phyloP scores from a whole-genome alignment of 257 asterid species.

The Linderniella brevidens region DNA sequence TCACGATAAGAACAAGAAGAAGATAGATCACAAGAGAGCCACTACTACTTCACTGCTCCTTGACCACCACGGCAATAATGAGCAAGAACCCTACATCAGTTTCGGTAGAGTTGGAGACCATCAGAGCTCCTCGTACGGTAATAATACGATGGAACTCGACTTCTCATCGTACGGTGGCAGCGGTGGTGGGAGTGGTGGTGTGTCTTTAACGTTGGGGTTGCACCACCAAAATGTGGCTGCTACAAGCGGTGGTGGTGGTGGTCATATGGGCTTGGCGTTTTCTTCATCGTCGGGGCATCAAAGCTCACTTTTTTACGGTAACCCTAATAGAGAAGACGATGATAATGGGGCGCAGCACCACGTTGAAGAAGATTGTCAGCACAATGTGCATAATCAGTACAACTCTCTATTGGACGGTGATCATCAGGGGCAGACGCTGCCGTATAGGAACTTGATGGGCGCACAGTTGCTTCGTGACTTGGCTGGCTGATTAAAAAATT shows the following conservation, averaged over 20 bases:
- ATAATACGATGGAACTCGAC: constrained; percentile 43
- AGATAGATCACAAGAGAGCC: constrained; percentile 13
- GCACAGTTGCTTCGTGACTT: constrained; percentile 86
- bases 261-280: constrained; percentile 38
- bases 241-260: constrained; percentile 19
- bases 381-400: constrained; percentile 25
- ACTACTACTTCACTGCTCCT: background rate
- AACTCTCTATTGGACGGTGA: constrained; percentile 60
- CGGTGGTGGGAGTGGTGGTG: constrained; percentile 22
- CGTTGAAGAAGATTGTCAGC: constrained; percentile 62
- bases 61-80: constrained; percentile 4
- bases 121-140: constrained; percentile 19
- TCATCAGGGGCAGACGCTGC: constrained; percentile 43
- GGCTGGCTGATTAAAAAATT: constrained; percentile 45
- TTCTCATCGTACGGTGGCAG: constrained; percentile 28
- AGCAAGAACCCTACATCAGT: constrained; percentile 12
- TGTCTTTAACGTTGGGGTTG: constrained; percentile 68
- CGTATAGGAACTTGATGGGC: constrained; percentile 76
- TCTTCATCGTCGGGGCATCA: constrained; percentile 26
- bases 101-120: constrained; percentile 14
- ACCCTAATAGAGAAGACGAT: constrained; percentile 24
- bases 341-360: no score
- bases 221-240: constrained; percentile 20
- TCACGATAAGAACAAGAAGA: constrained; percentile 20
- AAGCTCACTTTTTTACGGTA: constrained; percentile 32